A percentile compares a stretch with the other conserved stretches of the same genome.
Evolutionary conservation across 208 protist species (phyloP).

Genomic region (Acanthamoeba comandoni): DNA sequence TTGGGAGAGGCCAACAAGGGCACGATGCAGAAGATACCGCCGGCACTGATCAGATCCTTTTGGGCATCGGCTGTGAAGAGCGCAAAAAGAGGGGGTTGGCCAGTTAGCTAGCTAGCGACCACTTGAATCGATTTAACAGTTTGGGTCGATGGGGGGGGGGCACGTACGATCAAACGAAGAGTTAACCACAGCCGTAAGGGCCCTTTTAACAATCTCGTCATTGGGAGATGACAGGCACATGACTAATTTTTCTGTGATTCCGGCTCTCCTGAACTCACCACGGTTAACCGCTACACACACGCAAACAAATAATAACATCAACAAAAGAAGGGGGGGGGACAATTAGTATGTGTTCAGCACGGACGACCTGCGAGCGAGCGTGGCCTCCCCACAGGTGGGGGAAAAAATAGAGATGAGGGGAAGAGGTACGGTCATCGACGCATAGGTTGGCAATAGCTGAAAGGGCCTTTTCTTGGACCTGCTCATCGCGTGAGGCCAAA

Average conservation of each 20-base stretch:
- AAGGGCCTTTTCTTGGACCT: slow-evolving; percentile 22
- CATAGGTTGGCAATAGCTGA: slow-evolving; percentile 65
- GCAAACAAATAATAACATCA: neutral
- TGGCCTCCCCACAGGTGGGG: too few species aligned
- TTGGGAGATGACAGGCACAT: slow-evolving; percentile 26
- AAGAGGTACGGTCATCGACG: slow-evolving; percentile 45
- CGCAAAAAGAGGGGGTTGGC: neutral
- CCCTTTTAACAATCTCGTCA: slow-evolving; percentile 61
- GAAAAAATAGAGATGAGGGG: neutral
- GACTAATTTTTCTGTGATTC: slow-evolving; percentile 34
- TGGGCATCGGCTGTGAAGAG: slow-evolving; percentile 18
- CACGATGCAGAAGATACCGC: slow-evolving; percentile 51
- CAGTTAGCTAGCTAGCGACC: neutral
- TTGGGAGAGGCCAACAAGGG: slow-evolving; percentile 38
- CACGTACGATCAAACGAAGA: slow-evolving; percentile 63
- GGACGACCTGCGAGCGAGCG: too few species aligned
- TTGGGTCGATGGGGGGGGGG: too few species aligned
- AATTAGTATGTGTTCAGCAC: neutral
- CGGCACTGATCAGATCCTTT: slow-evolving; percentile 5
- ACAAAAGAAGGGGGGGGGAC: neutral
- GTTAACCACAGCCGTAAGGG: slow-evolving; percentile 60
- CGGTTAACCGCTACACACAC: slow-evolving; percentile 2
- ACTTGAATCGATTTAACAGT: too few species aligned
- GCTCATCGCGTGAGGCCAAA: slow-evolving; percentile 16
- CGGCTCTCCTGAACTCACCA: slow-evolving; percentile 4